Evolutionary conservation across 305 asterid species (phyloP).

Genomic region (Fraxinus angustifolia): DNA sequence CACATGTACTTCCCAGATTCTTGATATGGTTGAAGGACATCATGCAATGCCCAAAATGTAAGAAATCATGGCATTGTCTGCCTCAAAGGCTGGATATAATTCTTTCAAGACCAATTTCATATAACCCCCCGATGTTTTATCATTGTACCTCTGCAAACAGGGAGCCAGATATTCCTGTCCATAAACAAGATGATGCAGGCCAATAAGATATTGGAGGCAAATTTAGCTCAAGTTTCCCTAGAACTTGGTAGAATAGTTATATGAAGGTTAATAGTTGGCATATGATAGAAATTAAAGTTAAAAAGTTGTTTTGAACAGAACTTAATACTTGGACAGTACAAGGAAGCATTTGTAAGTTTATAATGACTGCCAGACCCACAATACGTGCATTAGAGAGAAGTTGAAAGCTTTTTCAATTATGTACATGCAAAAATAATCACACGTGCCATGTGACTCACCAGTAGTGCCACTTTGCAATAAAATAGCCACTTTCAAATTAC

Average conservation of each 20-base stretch:
- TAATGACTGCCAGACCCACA: background rate
- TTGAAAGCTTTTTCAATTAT: background rate
- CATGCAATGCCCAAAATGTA: background rate
- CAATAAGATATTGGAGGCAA: background rate
- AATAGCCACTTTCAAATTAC: constrained; percentile 28
- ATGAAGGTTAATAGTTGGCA: background rate
- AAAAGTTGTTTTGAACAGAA: background rate
- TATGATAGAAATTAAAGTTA: background rate
- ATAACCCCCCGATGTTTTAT: background rate
- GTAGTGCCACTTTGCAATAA: constrained; percentile 23
- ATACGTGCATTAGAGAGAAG: background rate
- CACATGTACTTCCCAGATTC: background rate
- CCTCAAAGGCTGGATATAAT: background rate
- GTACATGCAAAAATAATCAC: background rate
- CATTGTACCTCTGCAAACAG: background rate
- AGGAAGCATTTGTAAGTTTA: background rate
- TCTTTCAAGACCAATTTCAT: background rate
- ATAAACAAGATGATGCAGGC: background rate
- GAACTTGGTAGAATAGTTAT: background rate
- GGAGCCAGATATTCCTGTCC: background rate
- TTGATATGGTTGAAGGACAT: background rate
- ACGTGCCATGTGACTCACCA: constrained; percentile 32
- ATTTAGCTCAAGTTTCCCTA: background rate
- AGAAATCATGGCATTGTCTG: background rate
- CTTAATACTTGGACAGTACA: background rate